Conservation (phyloP, 768 basidiomycete genomes). For the Russula virescens region DNA sequence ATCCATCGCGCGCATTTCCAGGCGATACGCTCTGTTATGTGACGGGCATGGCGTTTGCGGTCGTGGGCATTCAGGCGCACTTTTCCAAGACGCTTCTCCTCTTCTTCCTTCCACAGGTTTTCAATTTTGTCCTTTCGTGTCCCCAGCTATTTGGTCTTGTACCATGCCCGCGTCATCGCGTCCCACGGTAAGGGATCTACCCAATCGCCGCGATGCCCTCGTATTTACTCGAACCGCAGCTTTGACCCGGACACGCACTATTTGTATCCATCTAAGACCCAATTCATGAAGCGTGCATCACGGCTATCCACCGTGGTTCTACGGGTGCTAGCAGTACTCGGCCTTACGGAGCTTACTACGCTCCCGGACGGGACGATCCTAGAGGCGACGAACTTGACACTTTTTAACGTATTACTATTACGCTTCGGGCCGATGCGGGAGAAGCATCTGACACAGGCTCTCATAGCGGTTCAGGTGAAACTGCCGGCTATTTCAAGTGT, state of each 20-base stretch:
- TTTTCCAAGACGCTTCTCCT: conserved; percentile 94
- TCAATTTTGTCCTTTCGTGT: conserved; percentile 92
- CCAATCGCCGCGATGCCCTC: not conserved
- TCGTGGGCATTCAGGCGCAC: conserved; percentile 95
- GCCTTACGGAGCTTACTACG: conserved; percentile 58
- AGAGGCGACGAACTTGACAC: conserved; percentile 83
- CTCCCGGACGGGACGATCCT: conserved; percentile 52
- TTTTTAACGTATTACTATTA: conserved; percentile 81
- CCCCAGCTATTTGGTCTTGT: conserved; percentile 94
- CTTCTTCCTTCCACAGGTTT: conserved; percentile 97
- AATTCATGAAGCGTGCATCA: conserved; percentile 56
- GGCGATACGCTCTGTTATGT: conserved; percentile 98
- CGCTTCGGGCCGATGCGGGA: conserved; percentile 82
- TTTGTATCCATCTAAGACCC: conserved; percentile 69
- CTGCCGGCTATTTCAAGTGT: not conserved
- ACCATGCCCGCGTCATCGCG: conserved; percentile 88
- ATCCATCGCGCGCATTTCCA: conserved; percentile 90
- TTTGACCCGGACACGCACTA: conserved; percentile 69
- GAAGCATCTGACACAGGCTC: conserved; percentile 61
- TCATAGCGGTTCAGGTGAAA: conserved; percentile 71
- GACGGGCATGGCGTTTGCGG: conserved; percentile 97
- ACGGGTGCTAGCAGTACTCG: conserved; percentile 51
- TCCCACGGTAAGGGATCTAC: conserved; percentile 62
- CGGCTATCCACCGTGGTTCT: conserved; percentile 50
- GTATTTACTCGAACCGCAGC: conserved; percentile 35